Evolutionary conservation across 768 basidiomycete species (phyloP).

Genomic region (Tubosaeta sp.): DNA sequence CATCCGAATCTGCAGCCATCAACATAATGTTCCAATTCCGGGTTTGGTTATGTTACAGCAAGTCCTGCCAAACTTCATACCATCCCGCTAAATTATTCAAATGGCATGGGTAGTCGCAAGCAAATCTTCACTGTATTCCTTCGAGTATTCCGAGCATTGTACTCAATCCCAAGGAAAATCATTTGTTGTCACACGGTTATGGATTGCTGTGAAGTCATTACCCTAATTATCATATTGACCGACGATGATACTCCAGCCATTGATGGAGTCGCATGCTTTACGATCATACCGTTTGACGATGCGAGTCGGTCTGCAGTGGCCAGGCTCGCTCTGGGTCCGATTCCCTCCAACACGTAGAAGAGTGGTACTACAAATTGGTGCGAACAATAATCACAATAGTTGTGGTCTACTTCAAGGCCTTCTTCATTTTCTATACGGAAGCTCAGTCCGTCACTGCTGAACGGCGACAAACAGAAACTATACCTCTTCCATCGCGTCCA

Average conservation of each 20-base stretch:
- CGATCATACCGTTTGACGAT: too few species aligned
- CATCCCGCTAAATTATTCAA: slow-evolving; percentile 4
- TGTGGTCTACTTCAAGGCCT: slow-evolving; percentile 56
- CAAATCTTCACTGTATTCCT: background rate
- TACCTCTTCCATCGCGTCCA: slow-evolving; percentile 94
- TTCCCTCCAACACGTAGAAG: background rate
- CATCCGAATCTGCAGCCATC: slow-evolving; percentile 18
- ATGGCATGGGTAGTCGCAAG: background rate
- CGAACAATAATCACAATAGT: background rate
- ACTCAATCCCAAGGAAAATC: background rate
- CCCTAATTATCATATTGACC: too few species aligned
- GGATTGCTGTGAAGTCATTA: too few species aligned
- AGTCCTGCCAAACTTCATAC: slow-evolving; percentile 17
- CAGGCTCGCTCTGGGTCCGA: too few species aligned
- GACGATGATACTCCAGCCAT: too few species aligned
- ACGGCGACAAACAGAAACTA: slow-evolving; percentile 18
- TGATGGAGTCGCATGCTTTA: too few species aligned
- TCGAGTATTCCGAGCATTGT: background rate
- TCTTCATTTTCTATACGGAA: slow-evolving; percentile 68
- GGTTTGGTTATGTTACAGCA: slow-evolving; percentile 25
- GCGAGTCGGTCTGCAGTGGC: too few species aligned
- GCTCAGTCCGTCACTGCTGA: background rate
- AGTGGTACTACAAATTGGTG: background rate
- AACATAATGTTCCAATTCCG: slow-evolving; percentile 27
- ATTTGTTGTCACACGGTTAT: background rate